phyloP scores from a whole-genome alignment of 768 basidiomycete genomes.

The Tylopilus vinaceipallidus region DNA sequence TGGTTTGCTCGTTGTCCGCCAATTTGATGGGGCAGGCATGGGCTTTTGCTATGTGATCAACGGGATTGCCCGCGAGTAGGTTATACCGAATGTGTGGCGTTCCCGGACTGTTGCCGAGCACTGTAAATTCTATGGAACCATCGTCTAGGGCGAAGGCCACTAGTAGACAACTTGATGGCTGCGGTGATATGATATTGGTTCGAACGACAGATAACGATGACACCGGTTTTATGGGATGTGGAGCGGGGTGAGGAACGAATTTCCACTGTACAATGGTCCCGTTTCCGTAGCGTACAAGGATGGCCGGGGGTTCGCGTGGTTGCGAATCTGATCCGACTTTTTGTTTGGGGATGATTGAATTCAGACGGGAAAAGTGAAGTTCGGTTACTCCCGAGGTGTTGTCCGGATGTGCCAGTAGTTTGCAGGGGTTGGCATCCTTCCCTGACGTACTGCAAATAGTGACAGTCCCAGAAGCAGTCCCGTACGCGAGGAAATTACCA shows the following conservation, averaged over 20 bases:
- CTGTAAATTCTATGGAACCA: constrained; percentile 62
- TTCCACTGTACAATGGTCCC: constrained; percentile 57
- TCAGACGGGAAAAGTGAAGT: constrained; percentile 42
- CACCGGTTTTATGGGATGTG: constrained; percentile 44
- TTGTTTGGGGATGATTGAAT: constrained; percentile 12
- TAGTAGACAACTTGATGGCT: constrained; percentile 44
- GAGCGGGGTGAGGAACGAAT: constrained; percentile 17
- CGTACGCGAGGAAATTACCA: constrained; percentile 67
- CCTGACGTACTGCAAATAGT: constrained; percentile 58
- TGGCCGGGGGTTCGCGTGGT: constrained; percentile 16
- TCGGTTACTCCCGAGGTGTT: constrained; percentile 52
- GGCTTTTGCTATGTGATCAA: constrained; percentile 51
- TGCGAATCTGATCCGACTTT: constrained; percentile 16
- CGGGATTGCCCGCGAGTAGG: constrained; percentile 57
- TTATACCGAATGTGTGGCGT: constrained; percentile 44
- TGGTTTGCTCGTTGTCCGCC: constrained; percentile 46
- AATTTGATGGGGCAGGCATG: constrained; percentile 54
- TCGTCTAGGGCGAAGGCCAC: constrained; percentile 64
- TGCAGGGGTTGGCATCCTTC: constrained; percentile 35
- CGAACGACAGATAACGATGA: constrained; percentile 43
- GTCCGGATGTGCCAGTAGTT: constrained; percentile 41
- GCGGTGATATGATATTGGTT: constrained; percentile 47
- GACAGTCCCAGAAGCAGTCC: constrained; percentile 65
- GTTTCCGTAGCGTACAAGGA: constrained; percentile 58
- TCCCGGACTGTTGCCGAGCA: constrained; percentile 45